These are phyloP conservation scores for Hypoxylon rubiginosum DNA, from an alignment of 2,329 filamentous ascomycete species.

Conservation along the genomic window DNA sequence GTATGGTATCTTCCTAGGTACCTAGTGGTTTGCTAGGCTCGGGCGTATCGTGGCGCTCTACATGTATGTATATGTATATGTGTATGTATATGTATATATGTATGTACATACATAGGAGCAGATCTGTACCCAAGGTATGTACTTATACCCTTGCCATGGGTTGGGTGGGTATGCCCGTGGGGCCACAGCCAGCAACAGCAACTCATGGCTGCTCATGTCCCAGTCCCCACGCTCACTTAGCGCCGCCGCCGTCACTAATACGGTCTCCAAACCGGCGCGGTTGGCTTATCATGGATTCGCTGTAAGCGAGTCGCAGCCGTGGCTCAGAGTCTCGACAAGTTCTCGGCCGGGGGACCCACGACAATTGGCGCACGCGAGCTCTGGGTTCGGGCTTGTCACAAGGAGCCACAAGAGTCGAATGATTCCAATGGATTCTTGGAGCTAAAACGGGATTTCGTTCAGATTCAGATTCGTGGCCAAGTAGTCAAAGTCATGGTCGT, in stretches of 20 bases:
- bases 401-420: slow-evolving; percentile 6
- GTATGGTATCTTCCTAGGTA: too few species aligned
- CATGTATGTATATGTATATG: too few species aligned
- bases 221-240: slow-evolving; percentile 37
- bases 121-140: slow-evolving; percentile 8
- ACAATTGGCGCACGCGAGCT: slow-evolving; percentile 31
- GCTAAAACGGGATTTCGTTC: background rate
- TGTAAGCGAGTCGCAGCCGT: slow-evolving; percentile 31
- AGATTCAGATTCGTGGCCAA: background rate
- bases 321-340: slow-evolving; percentile 20
- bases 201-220: background rate
- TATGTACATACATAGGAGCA: too few species aligned
- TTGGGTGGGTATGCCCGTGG: slow-evolving; percentile 13
- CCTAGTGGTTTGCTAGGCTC: background rate
- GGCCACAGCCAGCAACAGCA: slow-evolving; percentile 1
- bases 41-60: slow-evolving; percentile 15
- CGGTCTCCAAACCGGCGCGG: slow-evolving; percentile 22
- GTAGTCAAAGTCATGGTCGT: slow-evolving; percentile 10
- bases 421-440: slow-evolving; percentile 5
- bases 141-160: slow-evolving; percentile 24
- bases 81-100: too few species aligned
- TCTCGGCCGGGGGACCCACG: slow-evolving; percentile 7
- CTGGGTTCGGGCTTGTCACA: slow-evolving; percentile 16
- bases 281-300: slow-evolving; percentile 29
- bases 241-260: slow-evolving; percentile 34